Evolutionary conservation across 495 filamentous ascomycete genomes (phyloP).

Genomic region (Lophium mytilinum): DNA sequence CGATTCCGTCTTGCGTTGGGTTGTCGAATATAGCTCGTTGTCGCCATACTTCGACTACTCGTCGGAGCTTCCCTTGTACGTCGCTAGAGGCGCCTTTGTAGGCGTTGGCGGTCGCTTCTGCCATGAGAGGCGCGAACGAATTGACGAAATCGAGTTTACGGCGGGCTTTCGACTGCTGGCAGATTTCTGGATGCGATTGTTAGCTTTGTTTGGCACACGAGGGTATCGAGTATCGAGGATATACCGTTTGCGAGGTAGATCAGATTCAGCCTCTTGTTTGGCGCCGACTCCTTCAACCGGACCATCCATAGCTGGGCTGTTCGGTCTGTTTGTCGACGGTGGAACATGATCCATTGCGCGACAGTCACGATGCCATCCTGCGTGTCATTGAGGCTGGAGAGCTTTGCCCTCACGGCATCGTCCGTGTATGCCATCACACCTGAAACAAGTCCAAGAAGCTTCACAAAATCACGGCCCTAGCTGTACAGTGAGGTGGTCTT

Average conservation of each 20-base stretch:
- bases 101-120: conserved; percentile 71
- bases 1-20: conserved; percentile 68
- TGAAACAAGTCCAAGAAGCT: neutral
- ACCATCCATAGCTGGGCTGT: conserved; percentile 86
- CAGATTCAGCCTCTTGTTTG: conserved; percentile 78
- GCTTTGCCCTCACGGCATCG: conserved; percentile 86
- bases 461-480: neutral
- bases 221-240: conserved; percentile 4
- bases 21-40: conserved; percentile 76
- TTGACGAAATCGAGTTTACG: conserved; percentile 85
- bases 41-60: conserved; percentile 92
- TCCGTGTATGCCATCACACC: conserved; percentile 79
- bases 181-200: conserved; percentile 57
- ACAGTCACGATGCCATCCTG: conserved; percentile 93
- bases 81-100: conserved; percentile 81
- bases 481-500: neutral
- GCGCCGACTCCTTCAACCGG: conserved; percentile 72
- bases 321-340: conserved; percentile 82
- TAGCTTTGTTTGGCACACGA: too few relatives aligned
- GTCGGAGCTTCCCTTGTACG: conserved; percentile 74
- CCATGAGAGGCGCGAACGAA: conserved; percentile 83
- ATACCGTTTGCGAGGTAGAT: conserved; percentile 93
- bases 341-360: conserved; percentile 98
- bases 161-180: conserved; percentile 86
- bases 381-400: conserved; percentile 89